Percentiles rank a stretch among this genome's conserved stretches.
These are phyloP conservation scores for Cornus suecica DNA, from an alignment of 148 eudicot genomes.

Conservation along the genomic window DNA sequence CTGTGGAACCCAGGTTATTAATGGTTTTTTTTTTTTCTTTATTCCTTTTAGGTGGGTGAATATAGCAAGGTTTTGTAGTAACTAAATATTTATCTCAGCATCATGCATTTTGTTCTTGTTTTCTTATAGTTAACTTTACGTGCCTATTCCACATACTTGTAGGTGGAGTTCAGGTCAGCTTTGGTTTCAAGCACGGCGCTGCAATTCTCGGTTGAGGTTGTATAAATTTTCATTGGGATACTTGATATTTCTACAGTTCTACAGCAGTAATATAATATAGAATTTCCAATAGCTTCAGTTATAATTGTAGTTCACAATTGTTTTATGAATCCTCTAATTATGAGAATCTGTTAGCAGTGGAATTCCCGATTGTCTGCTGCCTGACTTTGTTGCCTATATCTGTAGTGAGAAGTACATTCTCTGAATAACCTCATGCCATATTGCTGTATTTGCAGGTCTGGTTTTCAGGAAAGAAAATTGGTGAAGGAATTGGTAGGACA, in stretches of 20 bases:
- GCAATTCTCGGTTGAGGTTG: slow-evolving; percentile 29
- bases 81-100: background rate
- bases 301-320: background rate
- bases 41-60: background rate
- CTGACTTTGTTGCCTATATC: background rate
- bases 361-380: background rate
- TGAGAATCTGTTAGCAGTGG: background rate
- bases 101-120: background rate
- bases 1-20: slow-evolving; percentile 78
- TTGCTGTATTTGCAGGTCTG: slow-evolving; percentile 37
- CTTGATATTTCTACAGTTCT: background rate
- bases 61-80: background rate
- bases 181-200: no score
- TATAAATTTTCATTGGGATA: slow-evolving; percentile 5
- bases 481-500: slow-evolving; percentile 57
- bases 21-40: background rate
- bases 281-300: background rate
- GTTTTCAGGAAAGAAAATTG: slow-evolving; percentile 65
- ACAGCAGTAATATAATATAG: background rate
- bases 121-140: background rate
- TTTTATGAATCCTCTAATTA: background rate
- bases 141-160: background rate
- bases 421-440: slow-evolving; percentile 5
- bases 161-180: no score
- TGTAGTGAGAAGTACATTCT: background rate